Evolutionary conservation across 2,329 filamentous ascomycete species (phyloP).

Genomic region (Exophiala dermatitidis): DNA sequence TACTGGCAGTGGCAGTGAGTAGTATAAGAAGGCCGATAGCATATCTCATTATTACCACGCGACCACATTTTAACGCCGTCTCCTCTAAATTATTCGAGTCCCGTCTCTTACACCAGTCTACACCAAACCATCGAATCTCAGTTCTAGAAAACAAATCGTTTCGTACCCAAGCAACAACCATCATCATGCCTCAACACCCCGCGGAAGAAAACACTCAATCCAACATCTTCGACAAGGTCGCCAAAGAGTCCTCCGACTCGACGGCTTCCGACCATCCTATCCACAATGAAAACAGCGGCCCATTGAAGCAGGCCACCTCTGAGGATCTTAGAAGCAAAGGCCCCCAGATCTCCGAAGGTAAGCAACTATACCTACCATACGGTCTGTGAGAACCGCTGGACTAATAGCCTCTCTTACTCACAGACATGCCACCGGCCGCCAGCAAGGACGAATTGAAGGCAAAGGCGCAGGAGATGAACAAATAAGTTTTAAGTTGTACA

Average conservation of each 20-base stretch:
- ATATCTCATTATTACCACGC: too few relatives aligned
- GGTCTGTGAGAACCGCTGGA: background rate
- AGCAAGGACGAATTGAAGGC: constrained; percentile 61
- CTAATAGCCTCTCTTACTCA: constrained; percentile 41
- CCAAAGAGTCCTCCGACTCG: constrained; percentile 34
- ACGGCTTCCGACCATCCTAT: constrained; percentile 34
- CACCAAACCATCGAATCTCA: too few relatives aligned
- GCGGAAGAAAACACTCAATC: constrained; percentile 34
- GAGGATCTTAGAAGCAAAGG: constrained; percentile 1
- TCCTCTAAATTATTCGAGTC: too few relatives aligned
- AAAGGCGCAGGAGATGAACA: constrained; percentile 60
- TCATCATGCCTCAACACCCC: constrained; percentile 35
- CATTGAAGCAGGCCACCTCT: constrained; percentile 20
- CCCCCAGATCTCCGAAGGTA: constrained; percentile 33
- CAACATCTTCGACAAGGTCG: constrained; percentile 33
- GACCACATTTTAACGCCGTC: too few relatives aligned
- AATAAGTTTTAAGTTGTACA: constrained; percentile 32
- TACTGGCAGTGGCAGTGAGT: too few relatives aligned
- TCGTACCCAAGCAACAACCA: background rate
- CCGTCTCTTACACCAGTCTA: too few relatives aligned
- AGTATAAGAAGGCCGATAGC: too few relatives aligned
- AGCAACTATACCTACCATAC: constrained; percentile 31
- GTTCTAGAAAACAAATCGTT: too few relatives aligned
- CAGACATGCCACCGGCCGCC: constrained; percentile 38
- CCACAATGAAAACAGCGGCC: constrained; percentile 39